Percentiles rank a stretch among this genome's conserved stretches.
These are phyloP conservation scores for Elongisporangium prolatum DNA, from an alignment of 352 stramenopile genomes.

Conservation along the genomic window DNA sequence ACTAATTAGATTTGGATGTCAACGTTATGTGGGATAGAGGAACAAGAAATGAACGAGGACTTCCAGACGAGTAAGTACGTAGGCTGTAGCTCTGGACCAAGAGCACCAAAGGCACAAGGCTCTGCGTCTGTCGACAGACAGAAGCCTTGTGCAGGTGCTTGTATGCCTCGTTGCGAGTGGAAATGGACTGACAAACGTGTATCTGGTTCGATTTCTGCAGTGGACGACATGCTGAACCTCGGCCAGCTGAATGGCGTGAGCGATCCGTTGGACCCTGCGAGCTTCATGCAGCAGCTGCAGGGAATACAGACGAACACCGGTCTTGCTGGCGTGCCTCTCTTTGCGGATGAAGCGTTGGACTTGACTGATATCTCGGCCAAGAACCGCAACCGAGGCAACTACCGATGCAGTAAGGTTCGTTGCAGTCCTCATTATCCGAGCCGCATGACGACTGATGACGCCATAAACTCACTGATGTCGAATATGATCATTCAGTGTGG, in stretches of 20 bases:
- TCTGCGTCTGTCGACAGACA: neutral
- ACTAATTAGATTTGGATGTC: neutral
- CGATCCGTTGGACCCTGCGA: constrained; percentile 16
- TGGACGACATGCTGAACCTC: constrained; percentile 52
- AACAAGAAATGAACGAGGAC: neutral
- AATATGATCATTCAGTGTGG: constrained; percentile 38
- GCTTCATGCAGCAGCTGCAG: constrained; percentile 57
- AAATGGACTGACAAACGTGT: neutral
- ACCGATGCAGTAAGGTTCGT: constrained; percentile 77
- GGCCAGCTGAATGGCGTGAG: constrained; percentile 33
- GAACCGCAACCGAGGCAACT: constrained; percentile 83
- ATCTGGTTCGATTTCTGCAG: constrained; percentile 9
- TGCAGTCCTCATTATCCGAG: neutral
- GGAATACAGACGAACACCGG: constrained; percentile 21
- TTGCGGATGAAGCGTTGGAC: constrained; percentile 25
- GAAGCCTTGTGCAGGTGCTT: neutral
- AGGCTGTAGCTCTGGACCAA: neutral
- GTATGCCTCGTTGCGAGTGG: neutral
- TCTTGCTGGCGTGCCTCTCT: neutral
- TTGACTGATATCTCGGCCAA: constrained; percentile 40
- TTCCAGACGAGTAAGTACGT: neutral
- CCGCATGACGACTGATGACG: neutral
- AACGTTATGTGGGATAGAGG: neutral
- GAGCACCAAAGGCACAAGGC: neutral
- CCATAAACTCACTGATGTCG: neutral